Evolutionary conservation across 768 basidiomycete species (phyloP).

Genomic region (Cubamyces lactineus): DNA sequence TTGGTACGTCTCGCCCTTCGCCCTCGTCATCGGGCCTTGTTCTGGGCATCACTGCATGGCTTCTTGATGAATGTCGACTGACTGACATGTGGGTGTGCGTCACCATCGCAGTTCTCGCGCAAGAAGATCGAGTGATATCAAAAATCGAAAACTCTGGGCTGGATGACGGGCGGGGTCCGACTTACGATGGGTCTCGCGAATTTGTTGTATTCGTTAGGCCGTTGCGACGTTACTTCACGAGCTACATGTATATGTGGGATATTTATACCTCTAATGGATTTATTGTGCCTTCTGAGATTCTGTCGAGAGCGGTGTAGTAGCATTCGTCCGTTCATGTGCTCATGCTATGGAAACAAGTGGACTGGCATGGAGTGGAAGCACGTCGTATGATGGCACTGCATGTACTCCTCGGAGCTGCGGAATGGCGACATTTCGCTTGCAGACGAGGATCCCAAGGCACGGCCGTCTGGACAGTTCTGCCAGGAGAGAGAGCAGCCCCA

Average conservation of each 20-base stretch:
- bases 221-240: no score
- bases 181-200: neutral
- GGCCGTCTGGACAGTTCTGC: neutral
- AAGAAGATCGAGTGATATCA: slow-evolving; percentile 15
- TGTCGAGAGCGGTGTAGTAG: no score
- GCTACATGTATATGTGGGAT: neutral
- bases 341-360: neutral
- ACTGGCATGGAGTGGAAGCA: no score
- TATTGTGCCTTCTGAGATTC: neutral
- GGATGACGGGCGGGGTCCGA: neutral
- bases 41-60: neutral
- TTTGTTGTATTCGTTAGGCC: no score
- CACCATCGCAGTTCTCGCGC: slow-evolving; percentile 19
- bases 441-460: neutral
- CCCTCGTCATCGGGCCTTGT: neutral
- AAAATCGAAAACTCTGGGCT: neutral
- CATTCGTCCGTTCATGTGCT: neutral
- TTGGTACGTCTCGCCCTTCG: slow-evolving; percentile 37
- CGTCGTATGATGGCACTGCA: no score
- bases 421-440: slow-evolving; percentile 5
- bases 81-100: neutral
- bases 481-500: neutral
- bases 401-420: neutral
- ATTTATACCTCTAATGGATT: neutral
- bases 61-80: no score